Percentiles rank a stretch among this genome's conserved stretches.
Evolutionary conservation across 768 basidiomycete species (phyloP).

Genomic region (Kwoniella bestiolae): DNA sequence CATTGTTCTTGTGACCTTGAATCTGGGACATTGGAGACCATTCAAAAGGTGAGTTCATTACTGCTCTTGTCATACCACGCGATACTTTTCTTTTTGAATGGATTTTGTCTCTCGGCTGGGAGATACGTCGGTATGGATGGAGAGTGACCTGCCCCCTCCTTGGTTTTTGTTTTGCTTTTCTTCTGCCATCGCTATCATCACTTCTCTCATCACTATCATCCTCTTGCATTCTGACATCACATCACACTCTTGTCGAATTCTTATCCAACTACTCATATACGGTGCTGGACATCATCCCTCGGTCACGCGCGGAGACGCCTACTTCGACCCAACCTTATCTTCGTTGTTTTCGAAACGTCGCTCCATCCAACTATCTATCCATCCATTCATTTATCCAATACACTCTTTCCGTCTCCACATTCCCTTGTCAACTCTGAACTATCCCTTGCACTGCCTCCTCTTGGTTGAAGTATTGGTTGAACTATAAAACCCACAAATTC

Average conservation of each 20-base stretch:
- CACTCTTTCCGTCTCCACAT: no score
- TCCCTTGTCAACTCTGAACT: not conserved
- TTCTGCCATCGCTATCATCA: not conserved
- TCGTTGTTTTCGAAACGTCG: not conserved
- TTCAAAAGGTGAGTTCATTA: no score
- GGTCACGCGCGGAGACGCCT: no score
- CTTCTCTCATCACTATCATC: not conserved
- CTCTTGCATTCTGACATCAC: not conserved
- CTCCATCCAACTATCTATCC: not conserved
- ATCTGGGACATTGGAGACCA: no score
- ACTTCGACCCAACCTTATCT: no score
- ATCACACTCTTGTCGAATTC: not conserved
- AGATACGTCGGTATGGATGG: no score
- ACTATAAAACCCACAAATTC: not conserved
- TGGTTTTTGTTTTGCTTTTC: constrained; percentile 1
- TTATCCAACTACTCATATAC: not conserved
- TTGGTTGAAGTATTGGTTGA: no score
- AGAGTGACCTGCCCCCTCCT: constrained; percentile 5
- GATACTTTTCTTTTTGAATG: not conserved
- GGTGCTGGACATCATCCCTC: constrained; percentile 1
- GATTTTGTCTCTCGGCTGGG: no score
- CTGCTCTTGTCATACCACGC: not conserved
- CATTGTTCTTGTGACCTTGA: no score
- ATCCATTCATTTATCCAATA: not conserved
- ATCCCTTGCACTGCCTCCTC: not conserved